Conservation (phyloP, 2,329 filamentous ascomycete species). For the Claviceps fusiformis region DNA sequence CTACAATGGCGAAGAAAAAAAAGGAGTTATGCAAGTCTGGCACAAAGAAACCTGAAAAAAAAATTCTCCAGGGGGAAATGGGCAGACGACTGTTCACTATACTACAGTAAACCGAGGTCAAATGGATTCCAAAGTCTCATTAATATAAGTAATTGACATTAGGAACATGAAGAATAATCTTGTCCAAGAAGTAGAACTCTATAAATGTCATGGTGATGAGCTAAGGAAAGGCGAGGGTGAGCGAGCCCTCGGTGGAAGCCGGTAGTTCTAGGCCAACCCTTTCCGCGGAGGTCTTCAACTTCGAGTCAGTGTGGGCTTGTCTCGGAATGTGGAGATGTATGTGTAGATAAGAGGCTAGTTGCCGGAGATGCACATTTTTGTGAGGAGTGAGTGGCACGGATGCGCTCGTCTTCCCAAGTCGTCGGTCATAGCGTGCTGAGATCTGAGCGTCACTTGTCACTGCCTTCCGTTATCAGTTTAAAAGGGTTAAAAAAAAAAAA, state of each 20-base stretch:
- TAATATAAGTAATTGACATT: background rate
- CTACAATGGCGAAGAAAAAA: background rate
- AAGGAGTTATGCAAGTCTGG: background rate
- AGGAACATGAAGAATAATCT: background rate
- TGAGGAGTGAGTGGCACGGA: background rate
- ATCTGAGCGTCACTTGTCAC: background rate
- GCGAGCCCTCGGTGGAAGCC: background rate
- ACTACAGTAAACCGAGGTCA: background rate
- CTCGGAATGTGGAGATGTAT: background rate
- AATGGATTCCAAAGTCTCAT: background rate
- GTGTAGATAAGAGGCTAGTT: background rate
- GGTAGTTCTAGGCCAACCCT: background rate
- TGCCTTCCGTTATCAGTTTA: background rate
- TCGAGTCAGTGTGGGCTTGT: background rate
- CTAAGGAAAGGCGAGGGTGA: background rate
- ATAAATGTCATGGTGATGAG: background rate
- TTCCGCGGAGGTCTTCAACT: conserved; percentile 5
- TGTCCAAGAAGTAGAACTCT: background rate
- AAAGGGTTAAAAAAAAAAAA: background rate
- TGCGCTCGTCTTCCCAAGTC: background rate
- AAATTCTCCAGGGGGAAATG: background rate
- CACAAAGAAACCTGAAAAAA: background rate
- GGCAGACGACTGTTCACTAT: background rate
- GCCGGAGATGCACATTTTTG: conserved; percentile 1
- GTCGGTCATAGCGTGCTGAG: background rate